These are phyloP conservation scores for Triticum timopheevii DNA, from an alignment of 176 grass and related monocot genomes.

Conservation along the genomic window DNA sequence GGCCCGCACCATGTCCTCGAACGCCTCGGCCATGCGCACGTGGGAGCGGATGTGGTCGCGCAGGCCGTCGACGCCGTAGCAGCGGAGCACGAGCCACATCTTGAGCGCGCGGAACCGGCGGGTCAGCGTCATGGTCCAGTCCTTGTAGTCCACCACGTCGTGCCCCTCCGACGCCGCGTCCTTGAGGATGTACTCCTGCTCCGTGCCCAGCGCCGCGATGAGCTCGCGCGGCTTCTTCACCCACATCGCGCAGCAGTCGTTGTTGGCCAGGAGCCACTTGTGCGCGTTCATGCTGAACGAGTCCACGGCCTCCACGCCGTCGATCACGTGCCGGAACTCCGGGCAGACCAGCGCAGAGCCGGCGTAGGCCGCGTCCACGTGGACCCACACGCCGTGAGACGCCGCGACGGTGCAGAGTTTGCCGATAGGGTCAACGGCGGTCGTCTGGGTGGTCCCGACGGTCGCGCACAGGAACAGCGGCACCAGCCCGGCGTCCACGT, in stretches of 20 bases:
- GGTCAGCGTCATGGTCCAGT: slow-evolving; percentile 62
- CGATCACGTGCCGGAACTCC: slow-evolving; percentile 43
- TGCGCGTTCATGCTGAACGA: slow-evolving; percentile 66
- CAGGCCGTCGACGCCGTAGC: slow-evolving; percentile 60
- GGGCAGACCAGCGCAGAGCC: slow-evolving; percentile 54
- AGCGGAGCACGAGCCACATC: slow-evolving; percentile 70
- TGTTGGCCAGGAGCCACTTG: slow-evolving; percentile 73
- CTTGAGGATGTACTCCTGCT: slow-evolving; percentile 61
- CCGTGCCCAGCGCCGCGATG: slow-evolving; percentile 52
- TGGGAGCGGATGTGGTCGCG: slow-evolving; percentile 46
- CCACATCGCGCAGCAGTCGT: slow-evolving; percentile 81
- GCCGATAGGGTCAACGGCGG: slow-evolving; percentile 41
- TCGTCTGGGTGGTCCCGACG: slow-evolving; percentile 51
- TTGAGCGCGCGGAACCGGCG: slow-evolving; percentile 73
- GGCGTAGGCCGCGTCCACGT: slow-evolving; percentile 60
- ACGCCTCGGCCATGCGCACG: slow-evolving; percentile 50
- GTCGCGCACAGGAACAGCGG: slow-evolving; percentile 62
- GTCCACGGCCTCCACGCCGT: slow-evolving; percentile 40
- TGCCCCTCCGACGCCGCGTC: slow-evolving; percentile 40
- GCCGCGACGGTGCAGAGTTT: slow-evolving; percentile 35
- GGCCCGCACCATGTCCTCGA: slow-evolving; percentile 48
- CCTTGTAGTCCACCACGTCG: slow-evolving; percentile 76
- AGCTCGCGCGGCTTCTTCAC: slow-evolving; percentile 28
- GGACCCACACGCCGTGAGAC: slow-evolving; percentile 35
- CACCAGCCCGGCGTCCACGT: slow-evolving; percentile 43